Conservation (phyloP, 2,329 filamentous ascomycete genomes). For the Microcyclospora pomicola region DNA sequence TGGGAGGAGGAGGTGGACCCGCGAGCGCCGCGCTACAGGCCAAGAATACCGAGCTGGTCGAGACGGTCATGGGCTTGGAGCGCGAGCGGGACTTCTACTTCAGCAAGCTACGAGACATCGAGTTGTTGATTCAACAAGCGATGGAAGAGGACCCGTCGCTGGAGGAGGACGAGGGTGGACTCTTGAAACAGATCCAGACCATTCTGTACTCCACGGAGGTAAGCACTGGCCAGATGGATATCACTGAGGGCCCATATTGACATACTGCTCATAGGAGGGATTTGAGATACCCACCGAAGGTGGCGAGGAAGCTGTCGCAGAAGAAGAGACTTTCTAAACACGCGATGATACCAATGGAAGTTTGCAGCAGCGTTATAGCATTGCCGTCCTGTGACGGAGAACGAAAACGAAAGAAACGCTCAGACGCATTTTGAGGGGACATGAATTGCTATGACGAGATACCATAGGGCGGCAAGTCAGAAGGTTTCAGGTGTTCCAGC, state of each 20-base stretch:
- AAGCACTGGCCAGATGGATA: constrained; percentile 7
- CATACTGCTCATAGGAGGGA: constrained; percentile 25
- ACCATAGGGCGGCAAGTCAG: too few relatives aligned
- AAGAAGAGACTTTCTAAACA: constrained; percentile 63
- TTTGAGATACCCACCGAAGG: constrained; percentile 77
- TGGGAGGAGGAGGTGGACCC: constrained; percentile 30
- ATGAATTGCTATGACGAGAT: too few relatives aligned
- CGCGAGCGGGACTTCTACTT: constrained; percentile 98
- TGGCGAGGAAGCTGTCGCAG: constrained; percentile 36
- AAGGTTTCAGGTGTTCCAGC: too few relatives aligned
- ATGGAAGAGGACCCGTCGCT: constrained; percentile 85
- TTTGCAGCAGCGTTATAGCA: neutral
- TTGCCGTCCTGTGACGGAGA: neutral
- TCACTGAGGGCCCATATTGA: neutral
- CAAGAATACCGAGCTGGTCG: constrained; percentile 81
- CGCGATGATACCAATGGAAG: neutral
- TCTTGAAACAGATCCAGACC: constrained; percentile 90
- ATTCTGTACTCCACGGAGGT: constrained; percentile 95
- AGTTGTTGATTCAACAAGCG: constrained; percentile 82
- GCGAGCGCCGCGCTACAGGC: constrained; percentile 60
- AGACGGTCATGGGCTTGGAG: constrained; percentile 88
- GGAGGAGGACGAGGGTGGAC: constrained; percentile 81
- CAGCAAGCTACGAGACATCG: constrained; percentile 93
- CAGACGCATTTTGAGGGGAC: too few relatives aligned
- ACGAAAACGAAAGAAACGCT: too few relatives aligned